Evolutionary conservation across 805 yeast genomes (phyloP), one percentile per base, ranked within the genome.

Genomic region (Cyberlindnera euphorbiae): DNA sequence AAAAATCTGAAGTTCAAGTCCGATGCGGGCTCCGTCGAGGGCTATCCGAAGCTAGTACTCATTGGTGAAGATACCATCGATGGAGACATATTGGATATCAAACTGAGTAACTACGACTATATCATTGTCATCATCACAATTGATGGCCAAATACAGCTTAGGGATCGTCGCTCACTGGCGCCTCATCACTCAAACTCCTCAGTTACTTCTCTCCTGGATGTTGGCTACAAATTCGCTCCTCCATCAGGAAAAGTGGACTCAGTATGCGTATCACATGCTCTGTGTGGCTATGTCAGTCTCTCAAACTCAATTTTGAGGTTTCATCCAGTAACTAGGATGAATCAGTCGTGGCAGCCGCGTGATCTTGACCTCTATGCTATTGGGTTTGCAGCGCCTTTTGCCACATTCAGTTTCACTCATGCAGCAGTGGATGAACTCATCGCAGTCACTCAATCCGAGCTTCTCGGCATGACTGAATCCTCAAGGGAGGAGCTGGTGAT

Each of bases 391-490:
- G 66, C 72, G 19, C 60, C 77, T 6, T 87, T 83, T 55, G 76
- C 93, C 0, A 69, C 71, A 36, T 75, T 88, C 0, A 84, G 89
- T 47, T 83, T 79, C 56, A 68, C 78, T 31, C 81, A 74, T 35
- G 63, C 75, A 8, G 71, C 75, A 37, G 70, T 81, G 4, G 95
- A 86, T 50, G 96, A 87, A 47, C 56, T 87, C 36, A 60, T 82
- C 26, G 69, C 73, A 1, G 62, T 82, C 2, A 66, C 79, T 12
- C 75, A 75, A 48, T 45, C 55, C 1, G 79, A 77, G 41, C 46
- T 77, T 6, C 56, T 55, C 13, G 40, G 54, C 21, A 32, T 52
- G 24, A 19, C 56, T 26, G 38, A 53, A 17, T 41, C 54, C 15
- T 32, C 43, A 24, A 50, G 65, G 10, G 53, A 53, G 39, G 52